phyloP scores from a whole-genome alignment of 176 grass and related monocot species.

The Juncus inflexus region DNA sequence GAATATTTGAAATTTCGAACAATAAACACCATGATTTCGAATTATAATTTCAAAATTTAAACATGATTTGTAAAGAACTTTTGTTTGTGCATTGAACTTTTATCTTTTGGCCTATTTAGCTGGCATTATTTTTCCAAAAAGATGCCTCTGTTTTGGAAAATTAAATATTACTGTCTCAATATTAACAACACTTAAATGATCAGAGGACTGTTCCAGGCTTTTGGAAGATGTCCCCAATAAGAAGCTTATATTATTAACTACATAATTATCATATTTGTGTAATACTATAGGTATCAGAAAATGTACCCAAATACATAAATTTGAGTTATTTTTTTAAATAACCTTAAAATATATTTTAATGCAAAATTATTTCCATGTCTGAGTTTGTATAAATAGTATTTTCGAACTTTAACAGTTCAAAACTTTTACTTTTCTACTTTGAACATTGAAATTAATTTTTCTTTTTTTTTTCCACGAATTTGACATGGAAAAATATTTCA shows the following conservation, averaged over 20 bases:
- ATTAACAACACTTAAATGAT: constrained; percentile 11
- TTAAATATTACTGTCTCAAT: constrained; percentile 11
- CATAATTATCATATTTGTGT: not conserved
- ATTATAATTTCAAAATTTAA: constrained; percentile 15
- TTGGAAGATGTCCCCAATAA: constrained; percentile 3
- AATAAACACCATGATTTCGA: constrained; percentile 11
- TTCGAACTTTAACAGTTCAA: no score
- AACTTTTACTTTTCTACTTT: no score
- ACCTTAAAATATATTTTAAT: no score
- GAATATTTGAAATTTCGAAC: constrained; percentile 6
- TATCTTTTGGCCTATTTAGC: constrained; percentile 18
- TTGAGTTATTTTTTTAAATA: no score
- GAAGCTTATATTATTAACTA: not conserved
- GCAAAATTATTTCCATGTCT: no score
- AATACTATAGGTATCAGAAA: constrained; percentile 15
- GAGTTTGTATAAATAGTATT: no score
- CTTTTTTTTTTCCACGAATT: no score
- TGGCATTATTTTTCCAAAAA: constrained; percentile 18
- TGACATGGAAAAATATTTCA: no score
- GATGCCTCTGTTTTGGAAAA: constrained; percentile 11
- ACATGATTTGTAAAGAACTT: not conserved
- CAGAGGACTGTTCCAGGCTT: constrained; percentile 11
- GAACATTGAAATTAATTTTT: no score
- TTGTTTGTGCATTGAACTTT: constrained; percentile 15
- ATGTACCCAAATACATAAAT: constrained; percentile 25